Conservation (phyloP, 208 protist genomes). For the Sergeia podlipaevii region DNA sequence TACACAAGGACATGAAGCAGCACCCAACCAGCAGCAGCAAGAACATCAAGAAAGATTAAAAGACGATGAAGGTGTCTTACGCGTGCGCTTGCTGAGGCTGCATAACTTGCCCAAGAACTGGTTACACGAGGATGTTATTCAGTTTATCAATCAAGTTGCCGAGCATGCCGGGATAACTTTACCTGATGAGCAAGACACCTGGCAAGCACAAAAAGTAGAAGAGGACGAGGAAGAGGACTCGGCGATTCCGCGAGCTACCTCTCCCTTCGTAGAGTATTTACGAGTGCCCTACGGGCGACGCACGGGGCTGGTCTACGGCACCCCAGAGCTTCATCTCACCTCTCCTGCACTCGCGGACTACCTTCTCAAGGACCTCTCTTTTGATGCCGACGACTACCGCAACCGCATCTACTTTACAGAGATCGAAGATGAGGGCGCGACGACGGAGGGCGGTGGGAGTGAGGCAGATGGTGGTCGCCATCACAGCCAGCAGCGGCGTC, state of each 20-base stretch:
- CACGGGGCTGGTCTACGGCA: constrained; percentile 75
- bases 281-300: constrained; percentile 80
- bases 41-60: too few relatives aligned
- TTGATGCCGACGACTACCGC: constrained; percentile 74
- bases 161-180: constrained; percentile 51
- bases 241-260: constrained; percentile 33
- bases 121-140: constrained; percentile 79
- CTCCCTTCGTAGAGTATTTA: constrained; percentile 61
- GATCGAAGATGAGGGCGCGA: constrained; percentile 1
- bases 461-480: not conserved
- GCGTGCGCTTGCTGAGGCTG: constrained; percentile 20
- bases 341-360: constrained; percentile 46
- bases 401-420: constrained; percentile 73
- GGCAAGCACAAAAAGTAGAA: constrained; percentile 1
- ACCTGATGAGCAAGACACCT: constrained; percentile 7
- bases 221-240: constrained; percentile 21
- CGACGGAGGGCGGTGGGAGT: not conserved
- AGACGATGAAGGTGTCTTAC: too few relatives aligned
- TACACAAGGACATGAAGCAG: too few relatives aligned
- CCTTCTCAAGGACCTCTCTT: constrained; percentile 40
- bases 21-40: too few relatives aligned
- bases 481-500: not conserved
- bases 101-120: constrained; percentile 79
- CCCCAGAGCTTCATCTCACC: constrained; percentile 54
- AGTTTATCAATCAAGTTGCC: constrained; percentile 78